phyloP scores from a whole-genome alignment of 331 rosid species.

The Spiraea crenata region DNA sequence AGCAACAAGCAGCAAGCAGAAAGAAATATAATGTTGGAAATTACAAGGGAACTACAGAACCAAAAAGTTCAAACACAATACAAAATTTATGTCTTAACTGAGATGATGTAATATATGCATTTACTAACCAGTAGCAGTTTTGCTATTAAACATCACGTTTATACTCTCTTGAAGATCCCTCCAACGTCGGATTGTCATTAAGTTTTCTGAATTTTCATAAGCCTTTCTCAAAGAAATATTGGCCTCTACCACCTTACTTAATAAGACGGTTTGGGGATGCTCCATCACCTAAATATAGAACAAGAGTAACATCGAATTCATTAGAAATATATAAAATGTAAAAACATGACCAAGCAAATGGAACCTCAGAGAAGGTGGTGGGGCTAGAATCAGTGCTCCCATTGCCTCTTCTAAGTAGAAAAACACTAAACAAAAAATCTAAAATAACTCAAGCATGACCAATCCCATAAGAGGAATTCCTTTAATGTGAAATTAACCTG shows the following conservation, averaged over 20 bases:
- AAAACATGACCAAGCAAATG: not conserved
- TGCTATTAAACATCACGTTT: conserved; percentile 69
- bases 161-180: conserved; percentile 83
- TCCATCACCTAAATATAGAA: conserved; percentile 65
- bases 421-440: not conserved
- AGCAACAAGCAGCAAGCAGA: not conserved
- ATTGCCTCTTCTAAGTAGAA: not conserved
- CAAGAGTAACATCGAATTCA: not conserved
- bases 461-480: not conserved
- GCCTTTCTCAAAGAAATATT: conserved; percentile 64
- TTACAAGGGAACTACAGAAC: not conserved
- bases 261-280: conserved; percentile 82
- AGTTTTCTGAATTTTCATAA: conserved; percentile 40
- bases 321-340: not conserved
- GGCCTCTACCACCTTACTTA: conserved; percentile 65
- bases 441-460: not conserved
- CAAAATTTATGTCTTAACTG: not conserved
- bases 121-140: conserved; percentile 58
- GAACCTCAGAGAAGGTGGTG: conserved; percentile 1
- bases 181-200: conserved; percentile 52
- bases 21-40: not conserved
- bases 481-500: too few species aligned
- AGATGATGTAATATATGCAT: conserved; percentile 9
- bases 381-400: not conserved
- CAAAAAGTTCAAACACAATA: not conserved